These are phyloP conservation scores for Boletus pseudo-olivaceus DNA, from an alignment of 768 basidiomycete species.

Conservation along the genomic window DNA sequence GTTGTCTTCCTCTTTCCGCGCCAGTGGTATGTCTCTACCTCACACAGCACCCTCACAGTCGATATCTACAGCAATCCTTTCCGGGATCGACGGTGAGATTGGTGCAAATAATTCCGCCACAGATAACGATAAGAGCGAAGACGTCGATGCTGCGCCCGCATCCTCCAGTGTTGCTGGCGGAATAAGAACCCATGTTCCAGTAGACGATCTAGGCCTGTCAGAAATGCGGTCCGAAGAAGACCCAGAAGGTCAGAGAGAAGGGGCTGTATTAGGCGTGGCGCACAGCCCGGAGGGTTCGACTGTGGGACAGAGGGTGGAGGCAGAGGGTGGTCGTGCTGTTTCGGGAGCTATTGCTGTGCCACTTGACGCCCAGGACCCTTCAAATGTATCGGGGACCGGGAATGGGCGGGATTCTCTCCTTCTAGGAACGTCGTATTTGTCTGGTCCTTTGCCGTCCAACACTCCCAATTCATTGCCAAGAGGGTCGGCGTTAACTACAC, in stretches of 20 bases:
- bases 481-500: constrained; percentile 1
- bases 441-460: constrained; percentile 6
- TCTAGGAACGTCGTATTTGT: constrained; percentile 12
- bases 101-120: neutral
- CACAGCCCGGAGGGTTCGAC: constrained; percentile 21
- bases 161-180: constrained; percentile 3
- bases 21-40: neutral
- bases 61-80: constrained; percentile 9
- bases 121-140: constrained; percentile 6
- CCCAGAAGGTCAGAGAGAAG: constrained; percentile 6
- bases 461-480: constrained; percentile 4
- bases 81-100: neutral
- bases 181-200: neutral
- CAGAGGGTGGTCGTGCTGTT: constrained; percentile 18
- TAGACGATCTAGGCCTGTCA: neutral
- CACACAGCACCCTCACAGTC: constrained; percentile 3
- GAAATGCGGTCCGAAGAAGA: constrained; percentile 2
- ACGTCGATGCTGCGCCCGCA: neutral
- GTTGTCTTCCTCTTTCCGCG: constrained; percentile 4
- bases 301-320: constrained; percentile 17
- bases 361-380: constrained; percentile 15
- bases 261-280: constrained; percentile 14
- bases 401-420: constrained; percentile 9
- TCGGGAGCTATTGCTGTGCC: constrained; percentile 24
- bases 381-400: constrained; percentile 19